Evolutionary conservation across 2,329 filamentous ascomycete genomes (phyloP).

Genomic region (Xylariales sp.): DNA sequence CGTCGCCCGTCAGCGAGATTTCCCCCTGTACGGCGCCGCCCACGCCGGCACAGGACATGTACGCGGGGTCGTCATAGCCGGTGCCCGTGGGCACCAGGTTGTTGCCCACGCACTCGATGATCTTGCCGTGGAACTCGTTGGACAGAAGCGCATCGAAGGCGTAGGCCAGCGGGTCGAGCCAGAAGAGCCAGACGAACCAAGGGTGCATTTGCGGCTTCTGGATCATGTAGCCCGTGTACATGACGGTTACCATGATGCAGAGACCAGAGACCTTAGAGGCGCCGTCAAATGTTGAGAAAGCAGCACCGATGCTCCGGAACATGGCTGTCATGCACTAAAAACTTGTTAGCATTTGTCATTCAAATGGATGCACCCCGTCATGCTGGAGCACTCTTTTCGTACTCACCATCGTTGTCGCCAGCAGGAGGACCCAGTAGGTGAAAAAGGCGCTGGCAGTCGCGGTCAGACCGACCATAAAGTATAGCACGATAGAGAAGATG

Average conservation of each 20-base stretch:
- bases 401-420: constrained; percentile 46
- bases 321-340: constrained; percentile 53
- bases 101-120: constrained; percentile 41
- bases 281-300: constrained; percentile 51
- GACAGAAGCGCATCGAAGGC: constrained; percentile 64
- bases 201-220: constrained; percentile 57
- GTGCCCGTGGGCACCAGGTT: constrained; percentile 49
- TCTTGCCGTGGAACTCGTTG: constrained; percentile 64
- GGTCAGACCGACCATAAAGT: constrained; percentile 60
- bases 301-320: constrained; percentile 52
- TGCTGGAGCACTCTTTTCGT: too few relatives aligned
- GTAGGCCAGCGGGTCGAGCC: constrained; percentile 65
- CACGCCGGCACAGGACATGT: constrained; percentile 55
- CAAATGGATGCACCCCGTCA: too few relatives aligned
- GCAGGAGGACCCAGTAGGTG: constrained; percentile 53
- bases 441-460: constrained; percentile 52
- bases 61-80: constrained; percentile 34
- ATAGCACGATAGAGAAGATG: constrained; percentile 52
- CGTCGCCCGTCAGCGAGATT: constrained; percentile 49
- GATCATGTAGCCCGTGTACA: constrained; percentile 59
- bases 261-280: constrained; percentile 54
- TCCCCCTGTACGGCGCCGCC: constrained; percentile 47
- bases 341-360: too few relatives aligned
- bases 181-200: constrained; percentile 61
- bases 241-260: constrained; percentile 32